Base-by-base conservation (phyloP, 345 rosid genomes). In the Citrus australasica region DNA sequence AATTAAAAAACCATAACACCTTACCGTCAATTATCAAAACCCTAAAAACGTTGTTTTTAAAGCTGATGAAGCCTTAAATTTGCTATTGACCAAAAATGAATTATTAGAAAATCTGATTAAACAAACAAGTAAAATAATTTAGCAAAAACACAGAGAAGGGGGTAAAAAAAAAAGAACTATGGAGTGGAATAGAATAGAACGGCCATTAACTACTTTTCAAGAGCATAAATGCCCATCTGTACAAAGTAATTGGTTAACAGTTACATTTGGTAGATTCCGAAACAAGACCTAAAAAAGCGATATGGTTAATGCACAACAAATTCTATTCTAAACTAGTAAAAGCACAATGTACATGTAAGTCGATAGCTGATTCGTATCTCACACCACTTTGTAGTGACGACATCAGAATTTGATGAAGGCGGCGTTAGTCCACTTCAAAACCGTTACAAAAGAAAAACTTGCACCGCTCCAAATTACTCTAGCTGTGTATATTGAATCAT, bases 261-360 rank as follows among this genome's bases (percentile, higher is more conserved):
- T 40, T 59, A 28, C 59, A 73, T 79, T 68, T 55, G 76, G 37
- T 35, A 27, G 63, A 38, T 69, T 58, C 73, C 24, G 64, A 33
- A 60, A 38, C 8, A 25, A 25, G 51, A 28, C 63, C 48, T 42
- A 55, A 71, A 37, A 65, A 27, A 75, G 37, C 21, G 17, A 30
- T 65, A 55, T 48, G 40, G 59, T 53, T 77, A 74, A 64, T 74
- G 81, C 73, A 80, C 75, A 30, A 68, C 79, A 80, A 62, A 76
- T 48, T 79, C 78, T 69, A 67, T n/a, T 78, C 82, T 73, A 71
- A 30, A 38, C 72, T 71, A 67, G 37, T 33, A 69, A 63, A 81
- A 68, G 65, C 65, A 74, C 73, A 76, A 66, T 73, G 76, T 71
- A 78, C 78, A 82, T n/a, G 62, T 59, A 77, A 63, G 78, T 80